Conservation (phyloP, 192 early-diverging fungal genomes). For the Thoreauomyces humboldtii region DNA sequence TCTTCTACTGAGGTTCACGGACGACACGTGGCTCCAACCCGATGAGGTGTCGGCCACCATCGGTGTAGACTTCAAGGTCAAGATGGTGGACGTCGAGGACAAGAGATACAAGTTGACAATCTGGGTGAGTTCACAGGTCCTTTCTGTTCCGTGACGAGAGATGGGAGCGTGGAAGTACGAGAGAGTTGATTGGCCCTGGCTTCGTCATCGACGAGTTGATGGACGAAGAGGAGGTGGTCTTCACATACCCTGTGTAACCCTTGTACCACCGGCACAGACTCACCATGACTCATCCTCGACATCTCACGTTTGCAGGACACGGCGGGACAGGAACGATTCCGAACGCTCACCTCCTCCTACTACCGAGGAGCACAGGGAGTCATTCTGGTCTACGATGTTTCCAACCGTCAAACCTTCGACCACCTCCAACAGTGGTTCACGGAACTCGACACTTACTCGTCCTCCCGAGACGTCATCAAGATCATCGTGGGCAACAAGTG, state of each 20-base stretch:
- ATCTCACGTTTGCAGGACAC: too few species aligned
- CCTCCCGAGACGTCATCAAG: slow-evolving; percentile 83
- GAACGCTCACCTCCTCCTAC: slow-evolving; percentile 95
- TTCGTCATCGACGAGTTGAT: too few species aligned
- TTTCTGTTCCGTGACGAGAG: too few species aligned
- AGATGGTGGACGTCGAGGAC: slow-evolving; percentile 77
- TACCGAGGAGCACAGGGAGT: slow-evolving; percentile 98
- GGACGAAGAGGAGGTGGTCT: too few species aligned
- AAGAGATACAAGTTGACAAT: slow-evolving; percentile 95
- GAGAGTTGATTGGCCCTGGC: too few species aligned
- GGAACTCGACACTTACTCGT: slow-evolving; percentile 91
- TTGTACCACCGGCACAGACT: too few species aligned
- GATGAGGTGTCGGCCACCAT: slow-evolving; percentile 89
- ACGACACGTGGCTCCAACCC: slow-evolving; percentile 88
- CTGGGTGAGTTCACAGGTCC: slow-evolving; percentile 57
- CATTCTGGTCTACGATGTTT: slow-evolving; percentile 97
- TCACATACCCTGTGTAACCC: too few species aligned
- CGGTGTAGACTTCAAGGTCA: slow-evolving; percentile 98
- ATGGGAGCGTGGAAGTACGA: too few species aligned
- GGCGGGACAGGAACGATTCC: slow-evolving; percentile 97
- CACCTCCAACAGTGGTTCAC: slow-evolving; percentile 92
- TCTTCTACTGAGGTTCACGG: slow-evolving; percentile 88
- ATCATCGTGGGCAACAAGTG: slow-evolving; percentile 99
- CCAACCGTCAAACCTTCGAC: slow-evolving; percentile 89
- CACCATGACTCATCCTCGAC: too few species aligned